Conservation (phyloP, 139 green algal genomes). For the Tetraselmis chui region DNA sequence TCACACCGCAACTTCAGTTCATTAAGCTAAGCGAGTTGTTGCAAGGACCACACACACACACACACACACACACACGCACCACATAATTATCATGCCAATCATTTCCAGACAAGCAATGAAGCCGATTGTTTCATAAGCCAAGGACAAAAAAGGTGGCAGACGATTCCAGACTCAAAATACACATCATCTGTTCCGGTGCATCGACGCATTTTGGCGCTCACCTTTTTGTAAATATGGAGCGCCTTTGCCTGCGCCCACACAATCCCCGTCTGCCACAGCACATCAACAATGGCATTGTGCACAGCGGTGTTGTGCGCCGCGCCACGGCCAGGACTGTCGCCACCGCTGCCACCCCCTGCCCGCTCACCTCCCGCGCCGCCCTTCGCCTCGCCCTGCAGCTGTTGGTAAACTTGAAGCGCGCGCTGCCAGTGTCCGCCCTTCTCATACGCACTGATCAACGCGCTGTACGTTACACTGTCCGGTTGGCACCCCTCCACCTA, state of each 20-base stretch:
- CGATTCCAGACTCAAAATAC: no score
- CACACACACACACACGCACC: no score
- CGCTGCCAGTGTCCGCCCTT: conserved; percentile 43
- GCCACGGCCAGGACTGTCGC: not conserved
- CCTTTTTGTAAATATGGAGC: conserved; percentile 45
- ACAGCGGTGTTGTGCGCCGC: conserved; percentile 23
- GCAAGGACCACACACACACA: no score
- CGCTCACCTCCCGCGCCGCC: conserved; percentile 18
- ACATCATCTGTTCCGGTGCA: no score
- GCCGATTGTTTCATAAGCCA: no score
- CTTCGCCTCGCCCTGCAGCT: conserved; percentile 47
- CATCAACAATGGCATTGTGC: conserved; percentile 41
- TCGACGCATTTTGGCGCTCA: no score
- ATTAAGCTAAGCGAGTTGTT: no score
- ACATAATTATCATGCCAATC: no score
- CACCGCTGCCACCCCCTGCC: not conserved
- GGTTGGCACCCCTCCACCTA: conserved; percentile 42
- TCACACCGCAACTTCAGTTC: no score
- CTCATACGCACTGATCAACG: conserved; percentile 53
- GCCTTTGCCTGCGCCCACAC: conserved; percentile 58
- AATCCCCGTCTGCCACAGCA: conserved; percentile 68
- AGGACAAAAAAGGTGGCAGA: no score
- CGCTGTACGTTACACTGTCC: conserved; percentile 68
- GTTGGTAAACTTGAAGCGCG: conserved; percentile 45
- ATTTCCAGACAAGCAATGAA: no score